Conservation (phyloP, 2,329 filamentous ascomycete genomes). For the Chaetomiaceae sp. region DNA sequence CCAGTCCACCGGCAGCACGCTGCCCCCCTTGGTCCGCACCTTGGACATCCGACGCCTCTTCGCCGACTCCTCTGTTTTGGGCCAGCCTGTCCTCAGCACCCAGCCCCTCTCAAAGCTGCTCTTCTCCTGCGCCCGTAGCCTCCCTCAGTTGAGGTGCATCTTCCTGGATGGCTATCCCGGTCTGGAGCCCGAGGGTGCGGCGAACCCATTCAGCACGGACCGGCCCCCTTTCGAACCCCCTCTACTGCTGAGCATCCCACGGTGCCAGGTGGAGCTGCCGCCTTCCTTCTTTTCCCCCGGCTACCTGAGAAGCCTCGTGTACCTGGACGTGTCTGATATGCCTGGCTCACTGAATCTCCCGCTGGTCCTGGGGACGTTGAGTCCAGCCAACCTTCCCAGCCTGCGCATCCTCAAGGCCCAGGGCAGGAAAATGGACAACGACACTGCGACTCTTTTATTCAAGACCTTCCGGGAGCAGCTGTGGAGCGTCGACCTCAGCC, state of each 20-base stretch:
- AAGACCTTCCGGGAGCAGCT: conserved; percentile 36
- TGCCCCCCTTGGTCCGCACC: not conserved
- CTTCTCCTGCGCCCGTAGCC: conserved; percentile 14
- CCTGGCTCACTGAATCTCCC: conserved; percentile 40
- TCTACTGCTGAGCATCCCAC: conserved; percentile 43
- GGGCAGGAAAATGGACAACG: conserved; percentile 44
- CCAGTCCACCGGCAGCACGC: conserved; percentile 21
- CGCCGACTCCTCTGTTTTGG: conserved; percentile 38
- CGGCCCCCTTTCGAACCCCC: conserved; percentile 25
- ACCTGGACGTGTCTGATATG: conserved; percentile 50
- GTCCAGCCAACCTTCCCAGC: conserved; percentile 36
- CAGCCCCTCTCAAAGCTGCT: not conserved
- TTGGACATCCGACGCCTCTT: conserved; percentile 31
- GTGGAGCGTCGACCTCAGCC: conserved; percentile 54
- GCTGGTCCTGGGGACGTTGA: conserved; percentile 33
- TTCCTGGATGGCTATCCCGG: conserved; percentile 46
- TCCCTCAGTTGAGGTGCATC: conserved; percentile 44
- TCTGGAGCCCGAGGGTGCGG: conserved; percentile 39
- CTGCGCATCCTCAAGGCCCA: conserved; percentile 51
- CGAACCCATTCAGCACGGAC: not conserved
- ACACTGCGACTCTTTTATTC: conserved; percentile 33
- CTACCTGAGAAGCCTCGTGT: conserved; percentile 41
- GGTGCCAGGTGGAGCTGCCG: conserved; percentile 39
- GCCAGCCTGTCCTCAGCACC: conserved; percentile 29
- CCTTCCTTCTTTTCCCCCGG: conserved; percentile 36